Percentiles rank a stretch among this genome's conserved stretches.
phyloP scores from a whole-genome alignment of 345 rosid species.

The Bretschneidera sinensis region DNA sequence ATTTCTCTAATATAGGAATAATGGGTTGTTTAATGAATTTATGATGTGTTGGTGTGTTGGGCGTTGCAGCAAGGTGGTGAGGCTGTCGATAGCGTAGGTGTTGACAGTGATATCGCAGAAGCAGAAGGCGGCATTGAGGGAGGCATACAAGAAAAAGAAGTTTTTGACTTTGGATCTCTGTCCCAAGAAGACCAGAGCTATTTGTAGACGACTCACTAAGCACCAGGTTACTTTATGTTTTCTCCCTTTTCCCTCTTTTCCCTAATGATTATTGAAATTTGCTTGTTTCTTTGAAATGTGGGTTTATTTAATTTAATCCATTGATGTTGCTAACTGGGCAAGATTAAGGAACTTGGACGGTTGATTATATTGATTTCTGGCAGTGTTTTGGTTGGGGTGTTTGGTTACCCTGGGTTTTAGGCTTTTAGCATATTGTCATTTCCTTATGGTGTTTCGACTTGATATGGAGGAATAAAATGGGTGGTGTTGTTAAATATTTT shows the following conservation, averaged over 20 bases:
- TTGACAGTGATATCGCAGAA: slow-evolving; percentile 48
- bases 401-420: too few species aligned
- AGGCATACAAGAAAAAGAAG: slow-evolving; percentile 43
- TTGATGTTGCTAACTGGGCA: background rate
- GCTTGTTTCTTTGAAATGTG: background rate
- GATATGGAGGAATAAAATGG: too few species aligned
- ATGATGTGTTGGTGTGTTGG: background rate
- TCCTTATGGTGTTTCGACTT: too few species aligned
- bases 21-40: background rate
- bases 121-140: slow-evolving; percentile 50
- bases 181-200: slow-evolving; percentile 60
- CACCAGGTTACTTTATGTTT: slow-evolving; percentile 33
- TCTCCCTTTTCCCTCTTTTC: background rate
- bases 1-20: too few species aligned
- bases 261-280: background rate
- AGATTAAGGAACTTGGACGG: background rate
- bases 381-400: background rate
- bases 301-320: background rate
- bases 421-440: too few species aligned
- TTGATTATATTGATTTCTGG: background rate
- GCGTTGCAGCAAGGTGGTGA: slow-evolving; percentile 47
- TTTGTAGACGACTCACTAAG: slow-evolving; percentile 51
- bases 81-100: slow-evolving; percentile 50
- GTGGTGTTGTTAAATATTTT: too few species aligned
- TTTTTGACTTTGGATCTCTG: slow-evolving; percentile 53